Percentiles rank a stretch among this genome's conserved stretches.
Evolutionary conservation across 805 yeast genomes (phyloP).

Genomic region (Suhomyces vadensis): DNA sequence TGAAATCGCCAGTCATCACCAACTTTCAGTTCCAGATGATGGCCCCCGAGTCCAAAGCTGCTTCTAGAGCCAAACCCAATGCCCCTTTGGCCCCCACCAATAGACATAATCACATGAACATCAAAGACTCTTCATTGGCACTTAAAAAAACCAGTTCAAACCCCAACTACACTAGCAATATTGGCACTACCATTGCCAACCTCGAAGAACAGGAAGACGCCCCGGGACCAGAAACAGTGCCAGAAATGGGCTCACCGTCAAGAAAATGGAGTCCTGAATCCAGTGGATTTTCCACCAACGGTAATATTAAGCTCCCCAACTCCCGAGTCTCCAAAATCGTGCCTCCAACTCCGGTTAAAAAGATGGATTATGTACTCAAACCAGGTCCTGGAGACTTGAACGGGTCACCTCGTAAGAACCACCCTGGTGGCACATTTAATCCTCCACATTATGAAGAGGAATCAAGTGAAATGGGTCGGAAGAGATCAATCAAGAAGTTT

Average conservation of each 20-base stretch:
- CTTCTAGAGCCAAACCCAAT: neutral
- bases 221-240: neutral
- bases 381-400: slow-evolving; percentile 12
- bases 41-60: neutral
- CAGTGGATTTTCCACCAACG: slow-evolving; percentile 50
- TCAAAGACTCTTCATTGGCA: slow-evolving; percentile 41
- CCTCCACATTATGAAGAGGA: slow-evolving; percentile 3
- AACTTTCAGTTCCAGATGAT: slow-evolving; percentile 1
- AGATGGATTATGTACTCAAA: slow-evolving; percentile 45
- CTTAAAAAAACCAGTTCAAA: slow-evolving; percentile 31
- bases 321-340: slow-evolving; percentile 46
- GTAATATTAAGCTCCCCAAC: slow-evolving; percentile 52
- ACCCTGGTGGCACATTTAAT: neutral
- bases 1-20: slow-evolving; percentile 9
- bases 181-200: neutral
- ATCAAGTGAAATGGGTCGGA: slow-evolving; percentile 23
- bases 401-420: slow-evolving; percentile 12
- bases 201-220: neutral
- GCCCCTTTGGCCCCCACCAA: slow-evolving; percentile 14
- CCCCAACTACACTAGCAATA: neutral
- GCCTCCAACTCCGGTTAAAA: slow-evolving; percentile 71
- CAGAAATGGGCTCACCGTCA: neutral
- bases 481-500: slow-evolving; percentile 36
- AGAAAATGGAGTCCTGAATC: slow-evolving; percentile 27
- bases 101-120: slow-evolving; percentile 37